A percentile compares a stretch with the other conserved stretches of the same genome.
phyloP scores from a whole-genome alignment of 2,329 filamentous ascomycete genomes.

The Penicillium digitatum region DNA sequence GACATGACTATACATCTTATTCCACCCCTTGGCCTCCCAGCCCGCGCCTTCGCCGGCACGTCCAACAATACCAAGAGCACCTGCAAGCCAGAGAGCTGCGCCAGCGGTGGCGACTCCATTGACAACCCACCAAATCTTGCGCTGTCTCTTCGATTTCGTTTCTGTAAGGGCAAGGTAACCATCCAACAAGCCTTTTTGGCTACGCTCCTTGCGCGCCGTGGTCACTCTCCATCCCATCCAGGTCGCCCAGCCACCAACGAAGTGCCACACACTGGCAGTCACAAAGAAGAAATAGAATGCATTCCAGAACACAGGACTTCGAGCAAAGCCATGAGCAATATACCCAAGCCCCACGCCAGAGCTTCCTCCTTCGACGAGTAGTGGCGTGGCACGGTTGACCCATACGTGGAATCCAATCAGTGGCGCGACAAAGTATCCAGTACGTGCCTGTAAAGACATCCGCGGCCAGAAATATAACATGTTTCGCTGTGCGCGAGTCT shows the following conservation, averaged over 20 bases:
- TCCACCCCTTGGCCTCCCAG: slow-evolving; percentile 77
- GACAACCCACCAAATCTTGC: slow-evolving; percentile 66
- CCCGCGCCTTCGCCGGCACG: slow-evolving; percentile 65
- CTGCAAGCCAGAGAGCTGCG: slow-evolving; percentile 71
- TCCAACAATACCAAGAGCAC: slow-evolving; percentile 73
- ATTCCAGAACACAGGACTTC: slow-evolving; percentile 64
- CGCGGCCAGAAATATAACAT: slow-evolving; percentile 60
- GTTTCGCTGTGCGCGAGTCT: slow-evolving; percentile 51
- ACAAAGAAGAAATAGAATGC: slow-evolving; percentile 67
- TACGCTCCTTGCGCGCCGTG: slow-evolving; percentile 29
- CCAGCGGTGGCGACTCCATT: slow-evolving; percentile 60
- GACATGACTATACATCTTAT: slow-evolving; percentile 64
- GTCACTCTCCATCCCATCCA: slow-evolving; percentile 62
- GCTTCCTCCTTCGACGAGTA: slow-evolving; percentile 74
- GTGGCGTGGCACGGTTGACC: slow-evolving; percentile 71
- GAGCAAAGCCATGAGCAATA: slow-evolving; percentile 78
- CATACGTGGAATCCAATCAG: slow-evolving; percentile 68
- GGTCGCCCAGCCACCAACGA: slow-evolving; percentile 79
- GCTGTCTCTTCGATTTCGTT: slow-evolving; percentile 50
- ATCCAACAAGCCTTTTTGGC: slow-evolving; percentile 30
- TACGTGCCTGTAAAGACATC: slow-evolving; percentile 64
- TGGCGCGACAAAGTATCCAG: slow-evolving; percentile 67
- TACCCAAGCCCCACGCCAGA: slow-evolving; percentile 81
- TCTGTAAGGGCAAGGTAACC: slow-evolving; percentile 43
- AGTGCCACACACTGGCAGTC: slow-evolving; percentile 66